These are phyloP conservation scores for Begonia fuchsioides DNA, from an alignment of 306 rosid genomes.

Conservation along the genomic window DNA sequence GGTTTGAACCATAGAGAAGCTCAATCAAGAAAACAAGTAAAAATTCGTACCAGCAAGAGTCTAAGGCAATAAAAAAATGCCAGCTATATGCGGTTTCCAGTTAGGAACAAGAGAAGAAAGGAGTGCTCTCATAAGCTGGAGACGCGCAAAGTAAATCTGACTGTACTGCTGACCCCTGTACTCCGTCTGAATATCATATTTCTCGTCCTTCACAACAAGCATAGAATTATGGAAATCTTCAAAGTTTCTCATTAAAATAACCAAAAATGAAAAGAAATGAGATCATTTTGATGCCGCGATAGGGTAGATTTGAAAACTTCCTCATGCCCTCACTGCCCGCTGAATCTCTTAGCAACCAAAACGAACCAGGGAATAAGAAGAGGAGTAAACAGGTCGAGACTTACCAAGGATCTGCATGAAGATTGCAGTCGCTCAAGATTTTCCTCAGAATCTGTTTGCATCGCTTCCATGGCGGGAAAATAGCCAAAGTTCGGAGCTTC, in stretches of 20 bases:
- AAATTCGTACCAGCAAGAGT: neutral
- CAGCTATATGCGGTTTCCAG: conserved; percentile 66
- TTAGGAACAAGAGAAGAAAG: conserved; percentile 49
- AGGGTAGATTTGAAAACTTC: neutral
- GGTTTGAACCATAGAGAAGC: too few relatives aligned
- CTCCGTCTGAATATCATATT: conserved; percentile 35
- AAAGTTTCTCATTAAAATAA: too few relatives aligned
- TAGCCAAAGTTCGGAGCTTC: too few relatives aligned
- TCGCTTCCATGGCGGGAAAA: conserved; percentile 49
- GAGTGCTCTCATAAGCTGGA: conserved; percentile 69
- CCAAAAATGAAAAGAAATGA: too few relatives aligned
- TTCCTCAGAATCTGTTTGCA: conserved; percentile 51
- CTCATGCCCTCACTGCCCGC: neutral
- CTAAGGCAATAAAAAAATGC: conserved; percentile 16
- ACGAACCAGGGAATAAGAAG: neutral
- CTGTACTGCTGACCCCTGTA: conserved; percentile 82
- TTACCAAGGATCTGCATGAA: conserved; percentile 34
- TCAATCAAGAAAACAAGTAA: too few relatives aligned
- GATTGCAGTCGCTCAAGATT: conserved; percentile 34
- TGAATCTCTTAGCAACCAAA: conserved; percentile 4
- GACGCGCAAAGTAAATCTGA: conserved; percentile 78
- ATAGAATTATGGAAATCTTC: too few relatives aligned
- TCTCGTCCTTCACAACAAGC: conserved; percentile 37
- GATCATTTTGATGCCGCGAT: too few relatives aligned
- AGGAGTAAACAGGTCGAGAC: conserved; percentile 2